phyloP scores from a whole-genome alignment of 1,284 basidiomycete species.

The Salmacisia buchloeana region DNA sequence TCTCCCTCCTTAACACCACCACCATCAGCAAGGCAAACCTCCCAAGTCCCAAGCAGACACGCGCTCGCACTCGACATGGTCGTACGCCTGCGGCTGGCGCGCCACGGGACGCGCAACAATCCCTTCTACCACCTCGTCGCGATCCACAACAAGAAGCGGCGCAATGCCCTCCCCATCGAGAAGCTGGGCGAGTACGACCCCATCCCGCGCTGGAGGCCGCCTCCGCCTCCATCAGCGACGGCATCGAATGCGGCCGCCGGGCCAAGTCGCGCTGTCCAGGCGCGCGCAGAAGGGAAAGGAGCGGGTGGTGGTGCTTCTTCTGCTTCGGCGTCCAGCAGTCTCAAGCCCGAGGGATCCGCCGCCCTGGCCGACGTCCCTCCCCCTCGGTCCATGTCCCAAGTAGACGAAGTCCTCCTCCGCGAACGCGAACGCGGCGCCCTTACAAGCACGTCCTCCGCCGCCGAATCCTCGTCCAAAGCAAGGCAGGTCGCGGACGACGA shows the following conservation, averaged over 20 bases:
- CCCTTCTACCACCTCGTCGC: conserved; percentile 85
- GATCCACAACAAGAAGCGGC: conserved; percentile 66
- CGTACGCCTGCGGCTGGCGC: conserved; percentile 75
- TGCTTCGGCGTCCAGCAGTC: neutral
- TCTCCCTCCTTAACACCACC: neutral
- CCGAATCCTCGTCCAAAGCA: neutral
- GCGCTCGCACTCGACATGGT: conserved; percentile 60
- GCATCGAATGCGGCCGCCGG: neutral
- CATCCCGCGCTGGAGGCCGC: conserved; percentile 45
- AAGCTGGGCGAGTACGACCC: conserved; percentile 83
- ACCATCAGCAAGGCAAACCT: too few relatives aligned
- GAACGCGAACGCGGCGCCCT: neutral
- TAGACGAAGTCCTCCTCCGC: neutral
- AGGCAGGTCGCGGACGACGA: neutral
- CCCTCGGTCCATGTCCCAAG: neutral
- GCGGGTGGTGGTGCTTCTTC: neutral
- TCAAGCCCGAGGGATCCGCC: neutral
- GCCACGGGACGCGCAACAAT: conserved; percentile 73
- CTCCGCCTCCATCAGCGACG: neutral
- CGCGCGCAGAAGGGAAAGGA: neutral
- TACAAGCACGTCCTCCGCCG: conserved; percentile 10
- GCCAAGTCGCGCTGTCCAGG: too few relatives aligned
- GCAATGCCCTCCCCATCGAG: conserved; percentile 85
- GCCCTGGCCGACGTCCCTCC: neutral
- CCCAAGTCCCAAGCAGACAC: too few relatives aligned